A percentile compares a stretch with the other conserved stretches of the same genome.
phyloP scores from a whole-genome alignment of 2,329 filamentous ascomycete species.

The Colletotrichum karsti region DNA sequence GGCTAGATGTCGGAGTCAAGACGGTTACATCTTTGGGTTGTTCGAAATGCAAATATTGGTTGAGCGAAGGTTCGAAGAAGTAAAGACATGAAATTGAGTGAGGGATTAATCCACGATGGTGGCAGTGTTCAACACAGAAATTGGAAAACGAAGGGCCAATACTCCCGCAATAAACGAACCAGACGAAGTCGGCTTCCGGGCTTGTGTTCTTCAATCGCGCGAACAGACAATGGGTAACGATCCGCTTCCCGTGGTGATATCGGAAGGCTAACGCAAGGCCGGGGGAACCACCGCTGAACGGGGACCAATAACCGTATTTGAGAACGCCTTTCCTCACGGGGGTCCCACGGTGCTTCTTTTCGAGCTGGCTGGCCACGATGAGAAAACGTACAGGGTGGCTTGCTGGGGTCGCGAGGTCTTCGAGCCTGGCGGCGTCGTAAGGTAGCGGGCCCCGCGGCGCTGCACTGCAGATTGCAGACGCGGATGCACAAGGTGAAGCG shows the following conservation, averaged over 20 bases:
- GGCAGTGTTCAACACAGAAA: background rate
- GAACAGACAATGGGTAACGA: conserved; percentile 23
- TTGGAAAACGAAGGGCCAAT: background rate
- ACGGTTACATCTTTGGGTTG: background rate
- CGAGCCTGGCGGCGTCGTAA: background rate
- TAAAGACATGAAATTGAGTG: background rate
- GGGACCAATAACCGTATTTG: conserved; percentile 10
- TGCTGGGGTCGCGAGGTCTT: background rate
- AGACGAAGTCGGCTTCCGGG: background rate
- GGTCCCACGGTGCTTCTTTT: background rate
- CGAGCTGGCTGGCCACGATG: conserved; percentile 2
- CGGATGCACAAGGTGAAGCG: conserved; percentile 3
- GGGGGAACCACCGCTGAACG: conserved; percentile 8
- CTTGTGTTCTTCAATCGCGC: conserved; percentile 14
- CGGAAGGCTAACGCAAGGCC: background rate
- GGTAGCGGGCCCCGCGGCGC: background rate
- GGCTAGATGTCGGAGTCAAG: background rate
- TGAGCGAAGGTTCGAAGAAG: background rate
- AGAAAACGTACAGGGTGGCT: background rate
- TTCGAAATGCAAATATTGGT: background rate
- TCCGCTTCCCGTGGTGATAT: conserved; percentile 21
- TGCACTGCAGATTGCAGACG: conserved; percentile 5
- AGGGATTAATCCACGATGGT: background rate
- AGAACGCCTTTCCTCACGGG: background rate
- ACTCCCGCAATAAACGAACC: background rate